Evolutionary conservation across 148 eudicot species (phyloP).

Genomic region (Drosera capensis): DNA sequence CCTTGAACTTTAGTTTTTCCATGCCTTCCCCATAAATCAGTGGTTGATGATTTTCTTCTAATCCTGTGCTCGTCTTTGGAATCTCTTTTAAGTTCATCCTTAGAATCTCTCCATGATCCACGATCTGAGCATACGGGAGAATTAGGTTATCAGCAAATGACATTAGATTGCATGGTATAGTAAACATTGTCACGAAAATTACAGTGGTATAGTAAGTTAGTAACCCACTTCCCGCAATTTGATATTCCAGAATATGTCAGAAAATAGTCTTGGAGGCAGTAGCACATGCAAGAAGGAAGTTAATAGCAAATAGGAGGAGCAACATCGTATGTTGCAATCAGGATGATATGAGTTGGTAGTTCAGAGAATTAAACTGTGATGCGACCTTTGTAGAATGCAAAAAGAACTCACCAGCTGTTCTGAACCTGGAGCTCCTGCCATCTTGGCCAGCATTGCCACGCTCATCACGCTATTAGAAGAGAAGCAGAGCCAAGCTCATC

Average conservation of each 20-base stretch:
- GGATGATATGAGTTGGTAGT: neutral
- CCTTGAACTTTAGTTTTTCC: slow-evolving; percentile 30
- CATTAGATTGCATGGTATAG: neutral
- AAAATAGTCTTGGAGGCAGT: too few relatives aligned
- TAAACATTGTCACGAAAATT: neutral
- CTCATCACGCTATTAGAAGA: slow-evolving; percentile 90
- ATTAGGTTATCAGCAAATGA: neutral
- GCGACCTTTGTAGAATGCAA: neutral
- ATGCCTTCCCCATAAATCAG: slow-evolving; percentile 17
- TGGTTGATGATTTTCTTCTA: slow-evolving; percentile 13
- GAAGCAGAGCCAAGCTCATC: slow-evolving; percentile 83
- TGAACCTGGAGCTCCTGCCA: slow-evolving; percentile 43
- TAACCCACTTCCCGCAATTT: neutral
- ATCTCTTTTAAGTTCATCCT: slow-evolving; percentile 15
- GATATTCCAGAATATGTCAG: neutral
- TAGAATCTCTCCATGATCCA: slow-evolving; percentile 54
- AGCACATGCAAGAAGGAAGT: too few relatives aligned
- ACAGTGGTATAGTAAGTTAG: neutral
- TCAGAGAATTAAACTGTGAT: neutral
- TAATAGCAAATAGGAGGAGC: too few relatives aligned
- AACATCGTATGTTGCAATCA: neutral
- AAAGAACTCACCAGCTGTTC: slow-evolving; percentile 41
- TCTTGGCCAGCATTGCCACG: slow-evolving; percentile 54
- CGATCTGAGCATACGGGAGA: slow-evolving; percentile 23
- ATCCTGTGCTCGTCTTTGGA: slow-evolving; percentile 10